These are phyloP conservation scores for Parastagonospora avenae DNA, from an alignment of 2,329 filamentous ascomycete species.

Conservation along the genomic window DNA sequence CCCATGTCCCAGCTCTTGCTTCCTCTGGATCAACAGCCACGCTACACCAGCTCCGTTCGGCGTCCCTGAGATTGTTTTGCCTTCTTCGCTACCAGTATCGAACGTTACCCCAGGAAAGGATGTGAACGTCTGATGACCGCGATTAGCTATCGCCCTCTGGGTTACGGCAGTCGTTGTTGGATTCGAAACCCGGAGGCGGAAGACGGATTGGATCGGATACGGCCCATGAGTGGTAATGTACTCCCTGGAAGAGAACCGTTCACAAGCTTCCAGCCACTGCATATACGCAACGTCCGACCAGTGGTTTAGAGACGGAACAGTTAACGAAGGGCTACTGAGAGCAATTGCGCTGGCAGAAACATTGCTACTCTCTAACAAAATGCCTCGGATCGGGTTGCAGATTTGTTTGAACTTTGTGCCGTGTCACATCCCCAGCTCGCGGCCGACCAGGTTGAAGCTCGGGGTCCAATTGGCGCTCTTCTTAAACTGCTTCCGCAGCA, in stretches of 20 bases:
- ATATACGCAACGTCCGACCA: slow-evolving; percentile 21
- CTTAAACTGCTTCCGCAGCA: slow-evolving; percentile 84
- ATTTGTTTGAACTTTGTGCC: too few species aligned
- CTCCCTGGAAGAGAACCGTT: background rate
- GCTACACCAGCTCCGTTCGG: slow-evolving; percentile 9
- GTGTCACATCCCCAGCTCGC: slow-evolving; percentile 69
- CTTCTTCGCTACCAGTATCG: slow-evolving; percentile 10
- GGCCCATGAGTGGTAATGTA: too few species aligned
- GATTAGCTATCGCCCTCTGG: background rate
- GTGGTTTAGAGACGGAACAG: slow-evolving; percentile 2
- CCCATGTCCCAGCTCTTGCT: background rate
- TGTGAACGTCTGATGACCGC: background rate
- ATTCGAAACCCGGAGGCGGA: slow-evolving; percentile 8
- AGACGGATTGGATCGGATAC: slow-evolving; percentile 3
- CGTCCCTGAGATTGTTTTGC: slow-evolving; percentile 13
- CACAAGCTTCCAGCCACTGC: slow-evolving; percentile 1
- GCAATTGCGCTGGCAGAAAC: too few species aligned
- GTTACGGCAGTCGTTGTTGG: background rate
- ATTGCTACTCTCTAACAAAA: too few species aligned
- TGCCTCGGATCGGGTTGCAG: too few species aligned
- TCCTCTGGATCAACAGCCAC: slow-evolving; percentile 10
- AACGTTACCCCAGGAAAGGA: slow-evolving; percentile 7
- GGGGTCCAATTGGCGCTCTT: slow-evolving; percentile 87
- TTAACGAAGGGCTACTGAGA: background rate
- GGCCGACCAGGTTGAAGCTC: slow-evolving; percentile 82